Evolutionary conservation across 148 eudicot species (phyloP).

Genomic region (Diospyros kaki): DNA sequence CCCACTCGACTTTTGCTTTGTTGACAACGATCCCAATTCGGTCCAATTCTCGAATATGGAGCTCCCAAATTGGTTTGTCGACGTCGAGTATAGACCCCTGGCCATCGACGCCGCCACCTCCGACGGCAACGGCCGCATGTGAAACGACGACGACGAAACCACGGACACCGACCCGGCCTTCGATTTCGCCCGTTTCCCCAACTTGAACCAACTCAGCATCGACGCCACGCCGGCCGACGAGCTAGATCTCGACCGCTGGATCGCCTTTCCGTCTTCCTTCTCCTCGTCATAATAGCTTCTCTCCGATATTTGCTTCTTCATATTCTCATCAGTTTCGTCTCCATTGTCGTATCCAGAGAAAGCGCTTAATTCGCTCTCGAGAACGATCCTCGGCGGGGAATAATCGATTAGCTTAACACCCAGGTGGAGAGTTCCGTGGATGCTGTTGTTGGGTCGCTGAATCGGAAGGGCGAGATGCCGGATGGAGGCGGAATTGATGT

Average conservation of each 20-base stretch:
- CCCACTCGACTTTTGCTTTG: background rate
- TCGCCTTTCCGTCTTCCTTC: background rate
- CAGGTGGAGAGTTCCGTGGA: constrained; percentile 26
- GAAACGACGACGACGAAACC: background rate
- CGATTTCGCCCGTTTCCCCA: background rate
- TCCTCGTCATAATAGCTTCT: background rate
- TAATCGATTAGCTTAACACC: constrained; percentile 19
- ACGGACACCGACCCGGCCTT: background rate
- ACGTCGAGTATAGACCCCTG: background rate
- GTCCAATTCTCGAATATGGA: constrained; percentile 16
- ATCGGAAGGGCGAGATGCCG: constrained; percentile 8
- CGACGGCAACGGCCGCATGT: constrained; percentile 8
- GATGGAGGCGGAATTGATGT: background rate
- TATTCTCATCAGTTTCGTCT: background rate
- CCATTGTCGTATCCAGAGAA: background rate
- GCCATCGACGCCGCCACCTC: constrained; percentile 12
- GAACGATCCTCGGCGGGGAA: background rate
- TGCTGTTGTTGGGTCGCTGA: constrained; percentile 24
- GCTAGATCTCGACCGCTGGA: background rate
- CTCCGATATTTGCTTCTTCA: background rate
- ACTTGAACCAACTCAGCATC: no score
- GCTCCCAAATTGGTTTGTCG: constrained; percentile 3
- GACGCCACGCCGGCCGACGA: background rate
- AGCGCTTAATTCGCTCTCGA: constrained; percentile 1
- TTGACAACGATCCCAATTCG: background rate